Evolutionary conservation across 106 monocot species (phyloP), one percentile per base, ranked within the genome.

Genomic region (Acorus gramineus): DNA sequence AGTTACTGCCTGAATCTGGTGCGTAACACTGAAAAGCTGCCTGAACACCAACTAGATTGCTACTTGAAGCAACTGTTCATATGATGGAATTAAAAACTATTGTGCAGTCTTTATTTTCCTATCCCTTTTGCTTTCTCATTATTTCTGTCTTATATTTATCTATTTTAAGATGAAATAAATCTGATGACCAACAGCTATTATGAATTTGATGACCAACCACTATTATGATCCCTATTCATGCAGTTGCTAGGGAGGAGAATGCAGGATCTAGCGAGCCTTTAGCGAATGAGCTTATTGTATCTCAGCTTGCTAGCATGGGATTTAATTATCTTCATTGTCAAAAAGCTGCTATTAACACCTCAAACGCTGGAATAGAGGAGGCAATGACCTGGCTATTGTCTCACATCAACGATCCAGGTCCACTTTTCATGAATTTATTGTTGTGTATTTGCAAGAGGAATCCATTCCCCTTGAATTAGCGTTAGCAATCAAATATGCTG

Each of bases 371-470:
- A 5, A 87, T 87, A 46, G 95, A 96, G 70, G 90, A 90, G 68
- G 95, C 95, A 66, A 91, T 96, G 87, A 91, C 69, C 71, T 96
- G 95, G 95, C 70, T 96, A 56, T 85, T 96, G 28, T 82, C 95
- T 49, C 95, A 96, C 72, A 85, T 96, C 90, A 77, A 96, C 70
- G 90, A 96, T 77, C 70, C 87, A 78, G 95, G 95, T 92, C 57
- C 6, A 51, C 46, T 11, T 44, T 3, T 49, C 2, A 4, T 10
- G 45, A 12, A 7, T 50, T 28, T 60, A 13, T 48, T 45, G 12
- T 9, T 5, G 11, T 57, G 8, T 5, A 57, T 28, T 28, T 28
- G 28, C 28, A 28, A 28, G 28, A 28, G 28, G 28, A 28, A 28
- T 28, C 28, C 28, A 28, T 28, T 28, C 28, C 28, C 28, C 28